Evolutionary conservation across 768 basidiomycete genomes (phyloP), one percentile per base, ranked within the genome.

Genomic region (Podaxis carcinomalis): DNA sequence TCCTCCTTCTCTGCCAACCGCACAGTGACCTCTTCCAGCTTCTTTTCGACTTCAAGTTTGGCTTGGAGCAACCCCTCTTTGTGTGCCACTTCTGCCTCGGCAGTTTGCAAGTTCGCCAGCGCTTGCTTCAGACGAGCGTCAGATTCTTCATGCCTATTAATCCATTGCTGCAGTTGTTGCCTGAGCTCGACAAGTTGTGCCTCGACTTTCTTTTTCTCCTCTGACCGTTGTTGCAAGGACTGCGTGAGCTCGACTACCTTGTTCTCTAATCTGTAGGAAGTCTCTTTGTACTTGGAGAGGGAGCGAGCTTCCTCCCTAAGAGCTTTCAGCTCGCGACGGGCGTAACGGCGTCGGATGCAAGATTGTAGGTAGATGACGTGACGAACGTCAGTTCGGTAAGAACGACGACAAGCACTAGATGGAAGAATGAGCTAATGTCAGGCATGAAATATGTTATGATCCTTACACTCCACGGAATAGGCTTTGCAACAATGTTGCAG

Each of bases 201-300:
- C 65, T 90, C 87, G 47, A 98, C 77, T 57, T 87, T 88, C 74
- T 92, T 95, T 78, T 92, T 94, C 77, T 99, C 96, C 61, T 85
- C 84, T 2, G 89, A 95, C 51, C 96, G 88, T 69, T 83, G 88
- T 74, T 98, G 97, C 11, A 99, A 83, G 14, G 78, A 86, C 72
- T 99, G 97, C 0, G 97, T 98, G 63, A 99, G 89, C 71, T 98
- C 96, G 61, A 99, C 93, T 47, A 99, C 97, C 77, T 98, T 99
- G 82, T 98, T 99, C 78, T 99, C 97, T 59, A 99, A 82, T 66
- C 86, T 87, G 70, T 98, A 98, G 0, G 96, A 98, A 66, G 96
- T 97, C 76, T 97, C 95, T 77, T 97, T 98, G 86, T 96, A 98
- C 71, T 95, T 97, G 66, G 92, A 91, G 28, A 95, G 95, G 1